Conservation (phyloP, 2,329 filamentous ascomycete species). For the Fusarium staphyleae region DNA sequence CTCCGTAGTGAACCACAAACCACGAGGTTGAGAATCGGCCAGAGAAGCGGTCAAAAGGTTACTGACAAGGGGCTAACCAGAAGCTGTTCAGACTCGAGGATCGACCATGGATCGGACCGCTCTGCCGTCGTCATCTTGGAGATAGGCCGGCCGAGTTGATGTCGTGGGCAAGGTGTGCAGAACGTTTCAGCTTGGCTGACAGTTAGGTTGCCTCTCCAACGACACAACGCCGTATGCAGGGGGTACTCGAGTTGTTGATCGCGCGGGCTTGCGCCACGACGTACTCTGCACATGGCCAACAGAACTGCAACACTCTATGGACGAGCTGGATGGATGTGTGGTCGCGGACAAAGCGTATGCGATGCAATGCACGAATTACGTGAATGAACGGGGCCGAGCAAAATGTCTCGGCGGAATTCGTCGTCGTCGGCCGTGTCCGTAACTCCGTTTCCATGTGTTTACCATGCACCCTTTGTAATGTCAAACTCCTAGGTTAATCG, state of each 20-base stretch:
- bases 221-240: too few relatives aligned
- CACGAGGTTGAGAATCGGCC: background rate
- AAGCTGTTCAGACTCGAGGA: background rate
- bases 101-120: conserved; percentile 28
- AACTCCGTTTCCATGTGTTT: conserved; percentile 1
- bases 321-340: background rate
- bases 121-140: background rate
- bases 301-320: background rate
- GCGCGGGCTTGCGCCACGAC: background rate
- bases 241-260: background rate
- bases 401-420: conserved; percentile 12
- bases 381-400: conserved; percentile 9
- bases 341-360: conserved; percentile 4
- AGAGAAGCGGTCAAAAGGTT: conserved; percentile 21
- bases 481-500: conserved; percentile 7
- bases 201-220: background rate
- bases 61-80: background rate
- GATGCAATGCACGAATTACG: conserved; percentile 19
- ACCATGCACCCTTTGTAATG: conserved; percentile 3
- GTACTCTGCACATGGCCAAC: background rate
- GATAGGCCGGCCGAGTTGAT: too few relatives aligned
- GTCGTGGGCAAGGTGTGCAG: background rate
- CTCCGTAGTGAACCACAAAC: conserved; percentile 7
- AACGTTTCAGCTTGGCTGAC: background rate
- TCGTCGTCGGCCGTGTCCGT: conserved; percentile 2